These are phyloP conservation scores for Heterobasidion parviporum DNA, from an alignment of 1,284 basidiomycete species.

Conservation along the genomic window DNA sequence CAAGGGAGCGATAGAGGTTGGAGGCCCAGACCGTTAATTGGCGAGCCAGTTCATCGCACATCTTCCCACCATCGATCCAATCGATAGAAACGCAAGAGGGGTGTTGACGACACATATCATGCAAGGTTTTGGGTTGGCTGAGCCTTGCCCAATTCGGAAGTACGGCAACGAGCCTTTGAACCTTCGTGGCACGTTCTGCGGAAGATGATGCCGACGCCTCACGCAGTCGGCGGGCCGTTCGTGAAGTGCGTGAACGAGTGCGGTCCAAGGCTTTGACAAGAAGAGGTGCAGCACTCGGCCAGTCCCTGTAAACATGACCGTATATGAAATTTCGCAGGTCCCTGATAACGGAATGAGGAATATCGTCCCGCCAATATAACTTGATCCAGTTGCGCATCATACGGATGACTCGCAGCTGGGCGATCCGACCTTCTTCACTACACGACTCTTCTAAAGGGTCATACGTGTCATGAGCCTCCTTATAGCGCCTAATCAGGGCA, in stretches of 20 bases:
- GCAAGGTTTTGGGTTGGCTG: too few species aligned
- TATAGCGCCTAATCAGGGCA: slow-evolving; percentile 51
- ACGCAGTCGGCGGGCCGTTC: too few species aligned
- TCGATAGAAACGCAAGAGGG: background rate
- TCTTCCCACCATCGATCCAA: slow-evolving; percentile 9
- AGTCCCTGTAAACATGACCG: too few species aligned
- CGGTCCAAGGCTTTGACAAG: too few species aligned
- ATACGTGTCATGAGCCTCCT: slow-evolving; percentile 25
- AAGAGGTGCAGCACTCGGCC: too few species aligned
- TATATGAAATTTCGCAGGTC: too few species aligned
- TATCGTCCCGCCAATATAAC: background rate
- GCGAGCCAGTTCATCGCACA: slow-evolving; percentile 15
- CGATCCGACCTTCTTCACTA: slow-evolving; percentile 30
- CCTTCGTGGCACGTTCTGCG: too few species aligned
- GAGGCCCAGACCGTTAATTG: slow-evolving; percentile 18
- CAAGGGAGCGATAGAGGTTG: slow-evolving; percentile 13
- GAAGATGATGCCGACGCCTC: too few species aligned
- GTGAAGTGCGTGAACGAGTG: too few species aligned
- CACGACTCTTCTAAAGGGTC: slow-evolving; percentile 18
- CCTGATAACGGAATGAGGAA: background rate
- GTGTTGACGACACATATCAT: too few species aligned
- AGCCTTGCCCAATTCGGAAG: too few species aligned
- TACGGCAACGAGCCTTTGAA: too few species aligned
- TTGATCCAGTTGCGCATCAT: background rate
- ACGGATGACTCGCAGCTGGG: background rate